These are phyloP conservation scores for Phytomonas sp. DNA, from an alignment of 208 protist genomes.

Conservation along the genomic window DNA sequence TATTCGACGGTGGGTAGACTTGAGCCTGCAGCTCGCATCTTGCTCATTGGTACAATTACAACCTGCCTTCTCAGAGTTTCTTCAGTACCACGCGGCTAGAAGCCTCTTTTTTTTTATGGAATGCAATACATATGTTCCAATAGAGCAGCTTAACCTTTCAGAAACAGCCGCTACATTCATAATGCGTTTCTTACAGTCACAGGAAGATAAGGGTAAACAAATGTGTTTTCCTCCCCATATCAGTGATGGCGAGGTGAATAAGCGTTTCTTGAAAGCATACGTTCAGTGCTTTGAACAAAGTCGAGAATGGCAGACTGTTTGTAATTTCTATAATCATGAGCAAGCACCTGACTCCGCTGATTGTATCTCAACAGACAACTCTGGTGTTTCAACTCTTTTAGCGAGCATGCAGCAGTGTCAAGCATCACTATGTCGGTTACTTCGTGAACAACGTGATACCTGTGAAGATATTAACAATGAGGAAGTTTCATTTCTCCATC, in stretches of 20 bases:
- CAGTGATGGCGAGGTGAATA: not conserved
- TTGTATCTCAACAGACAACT: not conserved
- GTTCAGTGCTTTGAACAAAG: not conserved
- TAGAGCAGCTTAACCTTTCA: slow-evolving; percentile 18
- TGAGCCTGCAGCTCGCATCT: slow-evolving; percentile 19
- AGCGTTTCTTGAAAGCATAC: not conserved
- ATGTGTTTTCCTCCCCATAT: not conserved
- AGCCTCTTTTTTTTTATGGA: slow-evolving; percentile 30
- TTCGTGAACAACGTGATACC: not conserved
- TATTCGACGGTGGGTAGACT: slow-evolving; percentile 49
- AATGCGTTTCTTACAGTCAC: not conserved
- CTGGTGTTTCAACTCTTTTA: not conserved
- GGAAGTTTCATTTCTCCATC: not conserved
- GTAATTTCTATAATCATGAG: not conserved
- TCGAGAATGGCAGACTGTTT: not conserved
- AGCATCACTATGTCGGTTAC: not conserved
- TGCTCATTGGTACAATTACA: not conserved
- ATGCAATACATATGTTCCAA: slow-evolving; percentile 22
- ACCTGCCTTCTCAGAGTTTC: slow-evolving; percentile 1
- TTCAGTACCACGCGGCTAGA: slow-evolving; percentile 17
- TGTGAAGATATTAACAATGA: not conserved
- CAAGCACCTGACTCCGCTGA: not conserved
- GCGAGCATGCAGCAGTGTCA: not conserved
- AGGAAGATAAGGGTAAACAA: not conserved
- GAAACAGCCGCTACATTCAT: not conserved